A percentile compares a stretch with the other conserved stretches of the same genome.
These are phyloP conservation scores for Lanzia echinophila DNA, from an alignment of 2,329 filamentous ascomycete genomes.

Conservation along the genomic window DNA sequence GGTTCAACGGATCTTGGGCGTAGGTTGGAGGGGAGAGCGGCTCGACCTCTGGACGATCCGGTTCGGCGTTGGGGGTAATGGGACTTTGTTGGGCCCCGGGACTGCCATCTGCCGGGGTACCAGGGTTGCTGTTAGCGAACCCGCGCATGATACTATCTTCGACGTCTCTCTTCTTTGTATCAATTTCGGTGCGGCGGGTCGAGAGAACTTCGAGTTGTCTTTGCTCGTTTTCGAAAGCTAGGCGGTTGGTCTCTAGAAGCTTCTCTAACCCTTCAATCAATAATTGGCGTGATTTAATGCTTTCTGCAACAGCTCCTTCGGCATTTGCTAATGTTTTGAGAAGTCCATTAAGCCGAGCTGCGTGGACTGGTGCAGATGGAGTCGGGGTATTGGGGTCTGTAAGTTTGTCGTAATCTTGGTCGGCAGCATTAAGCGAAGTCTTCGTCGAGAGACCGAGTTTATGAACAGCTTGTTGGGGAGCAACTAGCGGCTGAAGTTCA, in stretches of 20 bases:
- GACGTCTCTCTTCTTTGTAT: slow-evolving; percentile 78
- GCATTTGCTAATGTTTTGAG: slow-evolving; percentile 83
- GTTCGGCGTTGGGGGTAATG: slow-evolving; percentile 48
- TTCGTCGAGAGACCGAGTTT: slow-evolving; percentile 67
- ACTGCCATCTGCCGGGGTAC: slow-evolving; percentile 39
- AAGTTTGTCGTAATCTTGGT: slow-evolving; percentile 78
- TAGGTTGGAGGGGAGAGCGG: slow-evolving; percentile 75
- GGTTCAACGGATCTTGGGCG: slow-evolving; percentile 34
- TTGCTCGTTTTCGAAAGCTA: slow-evolving; percentile 64
- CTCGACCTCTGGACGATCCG: slow-evolving; percentile 74
- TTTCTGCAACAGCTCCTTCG: slow-evolving; percentile 81
- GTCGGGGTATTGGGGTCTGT: slow-evolving; percentile 61
- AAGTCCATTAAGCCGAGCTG: slow-evolving; percentile 81
- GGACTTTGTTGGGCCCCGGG: slow-evolving; percentile 29
- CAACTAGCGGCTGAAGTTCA: slow-evolving; percentile 70
- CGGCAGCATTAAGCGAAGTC: slow-evolving; percentile 61
- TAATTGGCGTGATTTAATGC: slow-evolving; percentile 74
- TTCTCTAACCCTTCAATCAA: slow-evolving; percentile 78
- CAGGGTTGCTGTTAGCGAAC: slow-evolving; percentile 53
- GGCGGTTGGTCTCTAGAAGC: slow-evolving; percentile 66
- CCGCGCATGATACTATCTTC: slow-evolving; percentile 88
- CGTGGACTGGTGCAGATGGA: slow-evolving; percentile 83
- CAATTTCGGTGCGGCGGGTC: slow-evolving; percentile 63
- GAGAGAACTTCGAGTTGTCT: slow-evolving; percentile 55
- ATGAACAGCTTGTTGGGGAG: slow-evolving; percentile 64